Conservation (phyloP, 306 rosid genomes). For the Myrica gale region DNA sequence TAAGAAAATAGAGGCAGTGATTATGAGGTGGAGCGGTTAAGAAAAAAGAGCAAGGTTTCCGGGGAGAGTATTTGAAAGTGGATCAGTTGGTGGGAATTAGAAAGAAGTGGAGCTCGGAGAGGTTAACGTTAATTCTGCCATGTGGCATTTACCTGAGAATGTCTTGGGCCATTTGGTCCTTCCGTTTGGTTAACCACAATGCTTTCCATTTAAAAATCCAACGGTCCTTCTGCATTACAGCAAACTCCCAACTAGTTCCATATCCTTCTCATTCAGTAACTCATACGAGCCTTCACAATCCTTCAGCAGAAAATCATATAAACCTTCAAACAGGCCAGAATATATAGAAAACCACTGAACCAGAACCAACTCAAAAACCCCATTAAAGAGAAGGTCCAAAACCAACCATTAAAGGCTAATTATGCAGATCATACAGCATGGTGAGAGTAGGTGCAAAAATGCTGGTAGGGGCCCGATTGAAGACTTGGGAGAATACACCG, state of each 20-base stretch:
- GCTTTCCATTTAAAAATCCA: background rate
- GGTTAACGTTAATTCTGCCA: constrained; percentile 47
- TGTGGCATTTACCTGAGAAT: constrained; percentile 29
- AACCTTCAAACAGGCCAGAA: background rate
- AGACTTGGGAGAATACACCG: background rate
- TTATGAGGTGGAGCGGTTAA: constrained; percentile 64
- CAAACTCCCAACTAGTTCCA: too few relatives aligned
- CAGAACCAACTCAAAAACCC: background rate
- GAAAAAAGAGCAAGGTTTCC: constrained; percentile 52
- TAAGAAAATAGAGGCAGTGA: constrained; percentile 9
- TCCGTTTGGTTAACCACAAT: constrained; percentile 17
- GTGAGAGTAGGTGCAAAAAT: too few relatives aligned
- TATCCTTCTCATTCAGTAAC: too few relatives aligned
- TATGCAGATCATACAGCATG: too few relatives aligned
- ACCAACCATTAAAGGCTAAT: too few relatives aligned
- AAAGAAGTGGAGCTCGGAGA: constrained; percentile 26
- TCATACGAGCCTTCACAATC: too few relatives aligned
- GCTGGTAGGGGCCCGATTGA: background rate
- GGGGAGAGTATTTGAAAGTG: constrained; percentile 54
- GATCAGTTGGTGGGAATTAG: constrained; percentile 55
- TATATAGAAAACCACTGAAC: background rate
- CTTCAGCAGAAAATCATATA: too few relatives aligned
- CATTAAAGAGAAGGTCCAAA: background rate
- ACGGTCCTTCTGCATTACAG: too few relatives aligned
- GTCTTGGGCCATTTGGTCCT: constrained; percentile 21